Evolutionary conservation across 2,329 filamentous ascomycete genomes (phyloP).

Genomic region (Diaporthe ilicicola): DNA sequence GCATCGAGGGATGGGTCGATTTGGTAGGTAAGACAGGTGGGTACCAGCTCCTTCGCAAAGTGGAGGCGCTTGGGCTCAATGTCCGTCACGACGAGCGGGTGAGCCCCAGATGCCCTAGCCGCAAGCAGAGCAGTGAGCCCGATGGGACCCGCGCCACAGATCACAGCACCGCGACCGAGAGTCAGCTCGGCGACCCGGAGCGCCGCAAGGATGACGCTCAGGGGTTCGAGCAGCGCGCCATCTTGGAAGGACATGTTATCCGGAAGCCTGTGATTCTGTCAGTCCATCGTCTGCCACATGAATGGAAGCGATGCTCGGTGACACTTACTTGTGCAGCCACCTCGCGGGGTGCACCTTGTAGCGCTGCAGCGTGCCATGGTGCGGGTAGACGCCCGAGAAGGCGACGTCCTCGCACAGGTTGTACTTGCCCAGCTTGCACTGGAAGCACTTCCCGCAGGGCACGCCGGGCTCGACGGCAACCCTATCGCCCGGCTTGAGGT

Average conservation of each 20-base stretch:
- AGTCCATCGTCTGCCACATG: neutral
- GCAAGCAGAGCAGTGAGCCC: conserved; percentile 66
- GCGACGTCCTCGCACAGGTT: conserved; percentile 70
- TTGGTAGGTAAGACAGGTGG: conserved; percentile 61
- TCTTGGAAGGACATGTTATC: conserved; percentile 64
- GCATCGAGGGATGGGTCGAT: conserved; percentile 55
- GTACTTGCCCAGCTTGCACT: conserved; percentile 67
- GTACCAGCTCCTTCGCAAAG: conserved; percentile 67
- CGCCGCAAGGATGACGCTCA: conserved; percentile 70
- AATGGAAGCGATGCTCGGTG: no score
- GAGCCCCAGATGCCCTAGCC: conserved; percentile 68
- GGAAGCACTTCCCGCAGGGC: conserved; percentile 67
- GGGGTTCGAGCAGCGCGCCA: conserved; percentile 70
- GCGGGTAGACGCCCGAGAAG: conserved; percentile 69
- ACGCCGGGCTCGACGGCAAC: conserved; percentile 74
- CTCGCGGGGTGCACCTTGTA: conserved; percentile 69
- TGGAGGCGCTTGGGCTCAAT: conserved; percentile 63
- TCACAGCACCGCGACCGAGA: conserved; percentile 62
- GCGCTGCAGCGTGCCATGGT: conserved; percentile 67
- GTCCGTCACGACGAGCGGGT: conserved; percentile 71
- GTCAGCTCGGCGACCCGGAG: conserved; percentile 60
- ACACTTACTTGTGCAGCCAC: conserved; percentile 60
- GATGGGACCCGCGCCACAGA: conserved; percentile 72
- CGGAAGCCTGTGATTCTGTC: conserved; percentile 51
- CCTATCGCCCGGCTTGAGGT: conserved; percentile 64